Evolutionary conservation across 192 early-diverging fungal species (phyloP), one percentile per base, ranked within the genome.

Genomic region (Nowakowskiella sp.): DNA sequence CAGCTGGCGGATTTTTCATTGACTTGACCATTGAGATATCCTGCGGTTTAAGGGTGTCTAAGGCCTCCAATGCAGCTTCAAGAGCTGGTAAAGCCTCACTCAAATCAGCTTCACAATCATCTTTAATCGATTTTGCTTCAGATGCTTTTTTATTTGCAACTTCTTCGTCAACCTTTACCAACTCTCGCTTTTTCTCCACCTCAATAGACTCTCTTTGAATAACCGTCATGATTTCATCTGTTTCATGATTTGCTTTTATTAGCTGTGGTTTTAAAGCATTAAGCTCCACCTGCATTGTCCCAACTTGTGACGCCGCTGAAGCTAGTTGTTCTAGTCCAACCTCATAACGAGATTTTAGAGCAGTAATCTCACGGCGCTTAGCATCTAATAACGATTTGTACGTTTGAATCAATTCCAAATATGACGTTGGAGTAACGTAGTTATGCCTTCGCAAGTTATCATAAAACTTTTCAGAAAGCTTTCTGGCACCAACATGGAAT

Each of bases 31-130:
- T 51, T 3, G 75, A 70, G 45, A 80, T 80, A 55, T 80, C 77
- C 30, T 66, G 58, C 13, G 74, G 74, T 54, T 80, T 78, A 46
- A 80, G 55, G 3, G 77, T 78, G 51, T 80, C 72, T 30, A 80
- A 55, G 6, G 77, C 77, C 34, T 80, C 76, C 36, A 78, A 50
- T 4, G 77, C 77, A 16, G 66, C 58, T 44, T 80, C 77, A 9
- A 80, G 49, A 2, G 77, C 77, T 10, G 77, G 77, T 43, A 80
- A 70, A 2, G 77, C 77, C 50, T 80, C 75, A 26, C 68, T 72
- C 19, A 80, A 58, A 55, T 80, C 76, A n/a, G 68, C 76, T 46
- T 80, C 74, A 51, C 74, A 77, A 36, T 80, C 76, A 51, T 80
- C 77, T 34, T 77, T 78, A 46, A 80, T 80, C 6, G 76, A 74